Base-by-base conservation (phyloP, 768 basidiomycete genomes). In the Tricholomella constricta region DNA sequence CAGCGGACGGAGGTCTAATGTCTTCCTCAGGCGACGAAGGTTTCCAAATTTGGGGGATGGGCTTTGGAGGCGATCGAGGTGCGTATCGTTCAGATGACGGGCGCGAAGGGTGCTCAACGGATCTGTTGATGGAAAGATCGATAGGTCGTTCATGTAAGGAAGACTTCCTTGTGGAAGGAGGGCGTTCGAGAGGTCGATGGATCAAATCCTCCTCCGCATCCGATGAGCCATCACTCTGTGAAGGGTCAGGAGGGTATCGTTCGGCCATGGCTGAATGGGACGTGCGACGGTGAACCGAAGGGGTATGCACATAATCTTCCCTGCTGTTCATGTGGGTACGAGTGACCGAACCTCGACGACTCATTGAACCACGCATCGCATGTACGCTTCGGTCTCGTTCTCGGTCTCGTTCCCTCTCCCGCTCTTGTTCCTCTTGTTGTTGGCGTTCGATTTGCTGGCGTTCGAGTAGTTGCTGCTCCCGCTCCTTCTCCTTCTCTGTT, bases 21-120 rank as follows among this genome's bases (percentile, higher is more conserved):
- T 79, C 80, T 46, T 81, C 76, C 52, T 77, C 74, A 1, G 75
- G 71, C 1, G 77, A 71, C 17, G 74, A 62, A 2, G 81, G 80
- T 32, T 72, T 78, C 81, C 82, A 82, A 26, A 81, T 64, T 52
- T 80, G 78, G 12, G 75, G 78, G 1, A 67, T 63, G 37, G 66
- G 58, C 31, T 67, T 65, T 12, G 72, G 62, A 52, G 74, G 62
- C 52, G 70, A 60, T 45, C 65, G 64, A 11, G 71, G 61, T 60
- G 66, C 53, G 51, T 71, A 63, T 36, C 71, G 67, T 25, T 74
- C 72, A 14, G 69, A 55, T 19, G 58, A 55, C 5, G 43, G 54
- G 4, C 60, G 55, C 34, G 55, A 52, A 3, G 29, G 37, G 19
- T 47, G 46, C 23, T 62, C 59, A n/a, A 41, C 56, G 36, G 59